These are phyloP conservation scores for Stachybotrys elegans DNA, from an alignment of 2,329 filamentous ascomycete genomes.

Conservation along the genomic window DNA sequence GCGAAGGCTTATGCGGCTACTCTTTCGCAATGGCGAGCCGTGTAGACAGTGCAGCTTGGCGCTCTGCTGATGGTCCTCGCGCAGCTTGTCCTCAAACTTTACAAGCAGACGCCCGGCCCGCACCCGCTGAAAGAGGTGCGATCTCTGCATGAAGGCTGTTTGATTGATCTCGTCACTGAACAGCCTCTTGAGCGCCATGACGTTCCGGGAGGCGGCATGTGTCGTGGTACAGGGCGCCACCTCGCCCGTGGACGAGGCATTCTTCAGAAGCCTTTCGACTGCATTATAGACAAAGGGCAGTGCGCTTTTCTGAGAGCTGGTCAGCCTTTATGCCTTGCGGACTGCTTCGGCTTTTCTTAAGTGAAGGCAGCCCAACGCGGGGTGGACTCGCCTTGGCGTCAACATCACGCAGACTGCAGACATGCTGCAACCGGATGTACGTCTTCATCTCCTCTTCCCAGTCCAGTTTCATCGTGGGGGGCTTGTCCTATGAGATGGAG, in stretches of 20 bases:
- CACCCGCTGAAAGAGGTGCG: constrained; percentile 57
- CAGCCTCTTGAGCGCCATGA: constrained; percentile 36
- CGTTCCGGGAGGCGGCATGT: constrained; percentile 41
- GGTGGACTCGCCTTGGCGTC: no score
- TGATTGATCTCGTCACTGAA: constrained; percentile 46
- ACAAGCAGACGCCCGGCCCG: constrained; percentile 29
- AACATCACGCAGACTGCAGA: no score
- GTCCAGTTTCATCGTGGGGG: constrained; percentile 28
- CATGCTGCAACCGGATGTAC: constrained; percentile 36
- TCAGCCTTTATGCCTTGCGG: neutral
- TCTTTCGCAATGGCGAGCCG: constrained; percentile 51
- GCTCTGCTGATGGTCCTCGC: constrained; percentile 51
- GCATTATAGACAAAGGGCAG: constrained; percentile 43
- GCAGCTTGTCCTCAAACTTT: constrained; percentile 21
- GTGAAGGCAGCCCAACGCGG: no score
- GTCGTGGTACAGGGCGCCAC: constrained; percentile 25
- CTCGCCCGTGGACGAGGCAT: constrained; percentile 31
- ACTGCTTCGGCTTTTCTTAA: no score
- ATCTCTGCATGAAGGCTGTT: constrained; percentile 58
- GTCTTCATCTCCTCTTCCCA: constrained; percentile 40
- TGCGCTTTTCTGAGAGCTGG: constrained; percentile 29
- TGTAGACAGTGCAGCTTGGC: constrained; percentile 68
- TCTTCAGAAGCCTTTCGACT: constrained; percentile 39
- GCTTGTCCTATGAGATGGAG: constrained; percentile 21
- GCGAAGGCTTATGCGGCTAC: constrained; percentile 27